A percentile compares a stretch with the other conserved stretches of the same genome.
Evolutionary conservation across 1,284 basidiomycete species (phyloP).

Genomic region (Naganishia sp.): DNA sequence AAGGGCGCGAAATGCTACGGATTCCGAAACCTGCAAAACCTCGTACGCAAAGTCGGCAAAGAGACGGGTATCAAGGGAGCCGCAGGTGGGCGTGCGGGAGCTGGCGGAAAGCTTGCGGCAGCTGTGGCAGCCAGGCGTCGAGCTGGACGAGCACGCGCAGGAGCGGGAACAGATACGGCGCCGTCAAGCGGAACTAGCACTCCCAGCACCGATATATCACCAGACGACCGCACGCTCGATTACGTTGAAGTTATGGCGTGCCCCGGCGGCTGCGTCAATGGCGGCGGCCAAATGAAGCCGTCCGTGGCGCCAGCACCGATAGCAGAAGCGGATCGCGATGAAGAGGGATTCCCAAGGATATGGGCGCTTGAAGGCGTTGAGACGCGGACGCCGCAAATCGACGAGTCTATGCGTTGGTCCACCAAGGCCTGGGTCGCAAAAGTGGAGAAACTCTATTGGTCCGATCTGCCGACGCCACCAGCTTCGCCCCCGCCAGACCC

Average conservation of each 20-base stretch:
- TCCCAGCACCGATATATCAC: constrained; percentile 33
- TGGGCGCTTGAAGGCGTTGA: constrained; percentile 58
- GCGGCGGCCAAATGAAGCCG: constrained; percentile 88
- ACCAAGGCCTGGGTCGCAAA: constrained; percentile 71
- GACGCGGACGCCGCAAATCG: constrained; percentile 40
- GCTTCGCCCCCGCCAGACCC: constrained; percentile 51
- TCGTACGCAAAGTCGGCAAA: constrained; percentile 88
- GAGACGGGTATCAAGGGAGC: constrained; percentile 72
- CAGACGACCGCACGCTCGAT: constrained; percentile 70
- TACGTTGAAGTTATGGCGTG: constrained; percentile 99
- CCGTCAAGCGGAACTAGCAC: constrained; percentile 37
- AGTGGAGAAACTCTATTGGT: constrained; percentile 79
- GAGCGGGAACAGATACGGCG: constrained; percentile 37
- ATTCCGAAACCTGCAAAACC: constrained; percentile 95
- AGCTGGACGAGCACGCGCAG: constrained; percentile 40
- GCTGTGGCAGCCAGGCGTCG: constrained; percentile 54
- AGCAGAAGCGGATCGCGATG: constrained; percentile 53
- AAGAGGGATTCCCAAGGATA: constrained; percentile 63
- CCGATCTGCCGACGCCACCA: constrained; percentile 59
- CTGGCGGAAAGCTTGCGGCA: constrained; percentile 42
- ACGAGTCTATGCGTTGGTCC: constrained; percentile 54
- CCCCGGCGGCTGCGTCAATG: constrained; percentile 95
- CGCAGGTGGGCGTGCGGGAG: constrained; percentile 40
- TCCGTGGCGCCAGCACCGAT: constrained; percentile 27
- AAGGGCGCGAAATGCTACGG: constrained; percentile 94